phyloP scores from a whole-genome alignment of 2,329 filamentous ascomycete species.

The Cadophora malorum region DNA sequence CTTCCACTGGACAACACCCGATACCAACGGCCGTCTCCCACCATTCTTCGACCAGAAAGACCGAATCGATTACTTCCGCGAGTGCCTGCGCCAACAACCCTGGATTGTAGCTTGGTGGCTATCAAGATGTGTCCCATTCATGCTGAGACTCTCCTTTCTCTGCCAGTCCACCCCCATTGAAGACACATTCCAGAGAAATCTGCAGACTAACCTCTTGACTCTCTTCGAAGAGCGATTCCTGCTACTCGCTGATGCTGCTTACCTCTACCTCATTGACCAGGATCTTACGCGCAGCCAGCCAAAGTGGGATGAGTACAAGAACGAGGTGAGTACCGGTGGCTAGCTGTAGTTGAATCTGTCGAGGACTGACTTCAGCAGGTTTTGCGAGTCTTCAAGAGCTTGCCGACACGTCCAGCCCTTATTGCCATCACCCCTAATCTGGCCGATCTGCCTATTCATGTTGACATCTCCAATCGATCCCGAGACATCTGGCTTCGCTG shows the following conservation, averaged over 20 bases:
- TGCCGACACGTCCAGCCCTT: not conserved
- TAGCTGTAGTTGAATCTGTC: too few species aligned
- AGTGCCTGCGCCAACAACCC: not conserved
- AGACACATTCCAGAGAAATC: not conserved
- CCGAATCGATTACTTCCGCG: not conserved
- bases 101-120: not conserved
- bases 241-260: not conserved
- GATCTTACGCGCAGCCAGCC: not conserved
- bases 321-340: too few species aligned
- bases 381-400: not conserved
- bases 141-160: constrained; percentile 6
- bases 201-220: not conserved
- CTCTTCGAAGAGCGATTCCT: constrained; percentile 4
- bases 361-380: not conserved
- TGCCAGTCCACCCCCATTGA: not conserved
- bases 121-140: not conserved
- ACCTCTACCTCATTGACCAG: constrained; percentile 9
- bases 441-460: not conserved
- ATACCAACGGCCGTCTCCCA: not conserved
- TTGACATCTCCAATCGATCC: not conserved
- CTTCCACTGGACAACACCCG: not conserved
- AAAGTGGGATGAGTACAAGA: constrained; percentile 2
- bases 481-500: not conserved
- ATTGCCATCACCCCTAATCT: not conserved
- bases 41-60: constrained; percentile 4